Evolutionary conservation across 2,329 filamentous ascomycete species (phyloP).

Genomic region (Beauveria medogensis): DNA sequence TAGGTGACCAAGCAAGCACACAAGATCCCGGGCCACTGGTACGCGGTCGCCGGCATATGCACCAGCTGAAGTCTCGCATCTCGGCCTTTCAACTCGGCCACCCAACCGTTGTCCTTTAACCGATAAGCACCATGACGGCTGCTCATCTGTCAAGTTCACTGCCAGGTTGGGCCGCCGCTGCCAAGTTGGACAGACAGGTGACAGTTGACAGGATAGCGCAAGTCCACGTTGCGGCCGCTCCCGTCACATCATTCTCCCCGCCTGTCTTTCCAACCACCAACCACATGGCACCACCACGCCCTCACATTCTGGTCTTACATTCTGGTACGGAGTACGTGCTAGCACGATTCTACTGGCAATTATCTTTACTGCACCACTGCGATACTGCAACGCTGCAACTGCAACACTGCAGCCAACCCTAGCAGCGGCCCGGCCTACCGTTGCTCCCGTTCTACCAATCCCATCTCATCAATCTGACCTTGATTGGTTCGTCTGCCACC

Average conservation of each 20-base stretch:
- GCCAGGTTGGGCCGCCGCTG: not conserved
- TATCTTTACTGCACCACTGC: no score
- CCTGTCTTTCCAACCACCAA: not conserved
- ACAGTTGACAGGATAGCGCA: not conserved
- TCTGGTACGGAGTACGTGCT: no score
- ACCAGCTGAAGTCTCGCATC: not conserved
- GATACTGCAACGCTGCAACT: not conserved
- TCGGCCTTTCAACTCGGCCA: not conserved
- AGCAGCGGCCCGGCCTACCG: slow-evolving; percentile 9
- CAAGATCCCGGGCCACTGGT: not conserved
- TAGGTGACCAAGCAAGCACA: not conserved
- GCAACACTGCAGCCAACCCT: not conserved
- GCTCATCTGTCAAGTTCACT: not conserved
- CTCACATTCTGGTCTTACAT: no score
- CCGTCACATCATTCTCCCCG: slow-evolving; percentile 6
- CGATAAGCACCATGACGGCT: not conserved
- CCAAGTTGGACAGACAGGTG: not conserved
- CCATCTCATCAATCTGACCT: slow-evolving; percentile 1
- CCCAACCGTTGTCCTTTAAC: not conserved
- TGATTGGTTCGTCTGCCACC: not conserved
- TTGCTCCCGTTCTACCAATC: not conserved
- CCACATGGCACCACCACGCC: no score
- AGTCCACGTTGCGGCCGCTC: slow-evolving; percentile 3
- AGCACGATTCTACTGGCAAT: no score
- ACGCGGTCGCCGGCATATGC: not conserved